Evolutionary conservation across 2,329 filamentous ascomycete genomes (phyloP), one percentile per base, ranked within the genome.

Genomic region (Xylariaceae sp.): DNA sequence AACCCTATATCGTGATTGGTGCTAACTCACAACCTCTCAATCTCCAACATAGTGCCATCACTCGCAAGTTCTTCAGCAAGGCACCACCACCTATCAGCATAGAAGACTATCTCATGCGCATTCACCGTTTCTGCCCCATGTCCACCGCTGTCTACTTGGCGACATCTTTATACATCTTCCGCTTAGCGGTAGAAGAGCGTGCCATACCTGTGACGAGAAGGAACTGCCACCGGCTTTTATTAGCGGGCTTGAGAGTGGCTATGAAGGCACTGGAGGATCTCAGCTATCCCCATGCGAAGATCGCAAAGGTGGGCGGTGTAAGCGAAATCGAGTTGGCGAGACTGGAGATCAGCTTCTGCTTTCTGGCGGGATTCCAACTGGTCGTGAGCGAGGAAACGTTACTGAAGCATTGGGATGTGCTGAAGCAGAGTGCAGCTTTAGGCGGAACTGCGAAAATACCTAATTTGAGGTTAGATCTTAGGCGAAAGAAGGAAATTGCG

Each of bases 241-340:
- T 99, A 14, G 91, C 90, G 0, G 89, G 87, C 6, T 75, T 96
- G 46, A 77, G 91, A 33, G 88, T 96, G 3, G 90, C 92, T 12
- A 94, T 91, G 81, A 99, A 97, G 71, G 89, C 90, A 0, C 73
- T 96, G n/a, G 92, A 99, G 68, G 92, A 97, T 67, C 78, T 92
- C 47, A 88, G 86, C 59, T 96, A 95, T 71, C 82, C 89, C 9
- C 92, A 96, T 70, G 78, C 78, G 52, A 86, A 90, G 48, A 84
- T 96, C 57, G 85, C 92, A 15, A 87, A 85, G 57, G 91, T 97
- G 1, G 92, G 94, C 39, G 92, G 92, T 15, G 90, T 97, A 14
- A 89, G 82, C 62, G 87, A 89, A 64, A 73, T 75, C 15, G 90
- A 97, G 69, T 77, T 99, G 45, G 87, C 87, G 38, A 80, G 87